These are phyloP conservation scores for Pythium brassicae DNA, from an alignment of 352 stramenopile species.

Conservation along the genomic window DNA sequence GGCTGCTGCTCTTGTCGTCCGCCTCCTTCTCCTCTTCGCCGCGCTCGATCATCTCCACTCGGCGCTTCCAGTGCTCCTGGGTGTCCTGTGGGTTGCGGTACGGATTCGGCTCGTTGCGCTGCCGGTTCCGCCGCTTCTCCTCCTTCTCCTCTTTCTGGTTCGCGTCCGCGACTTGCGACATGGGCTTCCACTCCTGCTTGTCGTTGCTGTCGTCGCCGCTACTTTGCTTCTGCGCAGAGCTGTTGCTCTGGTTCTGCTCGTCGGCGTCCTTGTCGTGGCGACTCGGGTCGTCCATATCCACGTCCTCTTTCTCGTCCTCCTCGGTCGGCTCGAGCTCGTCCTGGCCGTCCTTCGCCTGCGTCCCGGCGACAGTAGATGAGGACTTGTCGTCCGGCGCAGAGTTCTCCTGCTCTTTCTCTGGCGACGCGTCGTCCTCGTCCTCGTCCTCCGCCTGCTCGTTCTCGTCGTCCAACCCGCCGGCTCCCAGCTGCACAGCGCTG, in stretches of 20 bases:
- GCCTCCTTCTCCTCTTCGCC: slow-evolving; percentile 39
- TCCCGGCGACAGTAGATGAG: slow-evolving; percentile 56
- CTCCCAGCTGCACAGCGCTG: slow-evolving; percentile 60
- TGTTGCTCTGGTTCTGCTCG: slow-evolving; percentile 58
- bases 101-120: slow-evolving; percentile 90
- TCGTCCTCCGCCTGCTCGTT: slow-evolving; percentile 62
- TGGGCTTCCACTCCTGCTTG: slow-evolving; percentile 47
- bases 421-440: slow-evolving; percentile 53
- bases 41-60: slow-evolving; percentile 87
- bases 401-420: slow-evolving; percentile 46
- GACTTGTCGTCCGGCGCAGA: slow-evolving; percentile 29
- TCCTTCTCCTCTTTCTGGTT: slow-evolving; percentile 42
- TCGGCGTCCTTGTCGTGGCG: slow-evolving; percentile 25
- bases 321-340: slow-evolving; percentile 61
- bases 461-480: slow-evolving; percentile 73
- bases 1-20: slow-evolving; percentile 32
- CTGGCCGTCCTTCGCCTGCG: slow-evolving; percentile 81
- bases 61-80: slow-evolving; percentile 96
- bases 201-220: slow-evolving; percentile 56
- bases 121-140: slow-evolving; percentile 69
- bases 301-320: slow-evolving; percentile 31
- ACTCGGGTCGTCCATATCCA: slow-evolving; percentile 25
- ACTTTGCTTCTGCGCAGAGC: slow-evolving; percentile 41
- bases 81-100: slow-evolving; percentile 94
- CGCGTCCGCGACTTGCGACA: slow-evolving; percentile 34